Evolutionary conservation across 495 filamentous ascomycete species (phyloP), one percentile per base, ranked within the genome.

Genomic region (Usnea hakonensis): DNA sequence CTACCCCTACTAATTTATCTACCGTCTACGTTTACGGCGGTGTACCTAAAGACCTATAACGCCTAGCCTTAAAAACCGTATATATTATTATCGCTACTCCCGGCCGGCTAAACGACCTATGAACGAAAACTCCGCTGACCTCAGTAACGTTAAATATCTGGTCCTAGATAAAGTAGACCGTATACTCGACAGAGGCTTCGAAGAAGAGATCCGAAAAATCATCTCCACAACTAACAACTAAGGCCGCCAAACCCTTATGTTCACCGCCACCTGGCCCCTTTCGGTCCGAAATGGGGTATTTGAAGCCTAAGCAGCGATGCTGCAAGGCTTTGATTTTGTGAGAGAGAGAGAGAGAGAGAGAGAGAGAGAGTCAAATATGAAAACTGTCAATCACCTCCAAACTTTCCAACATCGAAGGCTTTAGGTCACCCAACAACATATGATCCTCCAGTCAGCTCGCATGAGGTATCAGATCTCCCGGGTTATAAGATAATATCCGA

Each of bases 121-220:
- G 36, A 83, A 87, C 63, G 93, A 97, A 67, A 90, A 89, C 16
- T 81, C 82, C 11, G 83, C 93, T 26, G 81, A 90, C 65, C 80
- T 98, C 19, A 83, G 80, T 38, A 83, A 86, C 54, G 89, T 89
- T 55, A 84, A 77, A 38, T 91, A 90, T 65, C 77, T 94, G 30
- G 91, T 98, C 3, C 81, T 98, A 8, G 93, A 98, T 69, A 94
- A 98, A 78, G 93, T 93, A 9, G 93, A 98, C 70, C 85, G 93
- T 61, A 98, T 98, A 94, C 81, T 98, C 23, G 93, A 98, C 72
- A 97, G 95, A 73, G 90, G 92, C 0, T 98, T 98, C 72, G 94
- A 97, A 72, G 89, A 97, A 43, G 90, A 92, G 64, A 95, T 98
- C 73, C 86, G 88, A 66, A 85, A 87, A 58, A 97, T 98, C 69